Conservation (phyloP, 441 rosid species). For the Isatis lusitanica region DNA sequence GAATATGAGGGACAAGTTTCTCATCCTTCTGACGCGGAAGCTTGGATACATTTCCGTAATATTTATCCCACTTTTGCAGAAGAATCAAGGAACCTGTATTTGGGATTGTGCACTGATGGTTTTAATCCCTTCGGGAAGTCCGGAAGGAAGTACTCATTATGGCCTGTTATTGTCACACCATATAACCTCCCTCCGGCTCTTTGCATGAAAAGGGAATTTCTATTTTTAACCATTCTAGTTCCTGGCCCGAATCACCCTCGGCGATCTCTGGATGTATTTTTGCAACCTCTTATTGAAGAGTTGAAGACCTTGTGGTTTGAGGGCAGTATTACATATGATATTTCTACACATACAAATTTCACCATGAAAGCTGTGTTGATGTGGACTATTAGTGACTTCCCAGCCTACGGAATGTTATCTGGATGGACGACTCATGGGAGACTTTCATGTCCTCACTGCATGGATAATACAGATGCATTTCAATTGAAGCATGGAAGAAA, state of each 20-base stretch:
- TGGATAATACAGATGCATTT: not conserved
- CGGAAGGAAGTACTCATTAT: no score
- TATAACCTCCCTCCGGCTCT: no score
- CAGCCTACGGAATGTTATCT: not conserved
- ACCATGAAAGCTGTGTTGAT: not conserved
- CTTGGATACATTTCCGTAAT: no score
- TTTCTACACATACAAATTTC: not conserved
- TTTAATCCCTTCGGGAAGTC: no score
- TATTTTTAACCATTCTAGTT: not conserved
- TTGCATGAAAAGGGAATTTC: no score
- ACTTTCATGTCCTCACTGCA: not conserved
- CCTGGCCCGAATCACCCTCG: not conserved
- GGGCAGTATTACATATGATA: not conserved
- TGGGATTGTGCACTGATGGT: no score
- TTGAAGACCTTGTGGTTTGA: not conserved
- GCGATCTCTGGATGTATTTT: not conserved
- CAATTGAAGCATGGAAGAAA: not conserved
- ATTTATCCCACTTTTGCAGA: no score
- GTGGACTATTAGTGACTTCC: not conserved
- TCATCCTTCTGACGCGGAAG: no score
- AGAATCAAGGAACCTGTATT: no score
- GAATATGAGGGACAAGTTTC: no score
- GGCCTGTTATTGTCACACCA: no score
- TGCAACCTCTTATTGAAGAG: not conserved
- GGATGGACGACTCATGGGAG: not conserved